Evolutionary conservation across 2,329 filamentous ascomycete genomes (phyloP), one percentile per base, ranked within the genome.

Genomic region (Cladophialophora immunda): DNA sequence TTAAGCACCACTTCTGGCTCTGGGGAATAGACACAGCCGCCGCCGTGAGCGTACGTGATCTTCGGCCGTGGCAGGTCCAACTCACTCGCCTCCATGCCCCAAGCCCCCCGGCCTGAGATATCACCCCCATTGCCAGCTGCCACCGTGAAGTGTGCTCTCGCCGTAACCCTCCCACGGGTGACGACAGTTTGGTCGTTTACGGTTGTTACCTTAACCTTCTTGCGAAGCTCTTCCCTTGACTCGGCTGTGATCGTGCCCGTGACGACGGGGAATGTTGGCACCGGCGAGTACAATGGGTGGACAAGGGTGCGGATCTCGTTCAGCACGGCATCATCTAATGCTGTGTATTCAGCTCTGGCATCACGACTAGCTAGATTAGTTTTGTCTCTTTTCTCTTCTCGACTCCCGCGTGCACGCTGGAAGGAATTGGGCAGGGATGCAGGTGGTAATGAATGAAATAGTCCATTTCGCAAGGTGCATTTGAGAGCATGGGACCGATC

Each of bases 41-140:
- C 59, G n/a, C 36, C 64, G 50, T 68, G 68, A 0, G 53, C 58
- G 36, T 67, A 70, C 5, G 29, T 52, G 60, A 70, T 34, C 3
- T 30, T 19, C 38, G 65, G 65, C 15, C 32, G 3, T 2, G 63
- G 66, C 19, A 64, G 55, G 13, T 17, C 3, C 19, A 38, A 32
- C 27, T 19, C 29, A n/a, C 29, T 56, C 6, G 5, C 5, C 11
- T n/a, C 15, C 41, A 17, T 45, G 11, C 45, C 32, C 50, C 9
- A 41, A 41, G 6, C 9, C 25, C 19, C 9, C 5, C 4, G 11
- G 45, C 45, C 45, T 9, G 45, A 25, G 9, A 41, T 41, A 17
- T 41, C 4, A n/a, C 13, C 15, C 15, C 32, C 32, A 13, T 34
- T 19, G 15, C 38, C 38, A 6, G 15, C 17, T 17, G 38, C 17